Conservation (phyloP, 148 eudicot genomes). For the Fagopyrum homotropicum region DNA sequence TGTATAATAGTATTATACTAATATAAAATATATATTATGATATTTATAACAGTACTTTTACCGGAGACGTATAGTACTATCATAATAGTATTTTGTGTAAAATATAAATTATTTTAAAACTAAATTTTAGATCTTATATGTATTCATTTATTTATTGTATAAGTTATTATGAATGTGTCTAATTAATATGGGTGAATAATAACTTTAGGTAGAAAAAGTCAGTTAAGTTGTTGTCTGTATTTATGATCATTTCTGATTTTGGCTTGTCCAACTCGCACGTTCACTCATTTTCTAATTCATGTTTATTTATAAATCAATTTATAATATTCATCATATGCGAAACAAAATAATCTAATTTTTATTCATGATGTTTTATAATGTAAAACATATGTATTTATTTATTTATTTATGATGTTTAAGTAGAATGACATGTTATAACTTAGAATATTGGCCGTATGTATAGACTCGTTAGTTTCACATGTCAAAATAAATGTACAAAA, state of each 20-base stretch:
- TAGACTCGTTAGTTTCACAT: not conserved
- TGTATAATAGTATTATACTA: too few relatives aligned
- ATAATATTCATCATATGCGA: not conserved
- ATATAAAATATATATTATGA: too few relatives aligned
- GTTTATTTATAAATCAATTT: not conserved
- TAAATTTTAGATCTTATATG: too few relatives aligned
- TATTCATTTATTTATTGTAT: too few relatives aligned
- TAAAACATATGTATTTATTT: not conserved
- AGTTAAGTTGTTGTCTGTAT: conserved; percentile 1
- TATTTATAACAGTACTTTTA: too few relatives aligned
- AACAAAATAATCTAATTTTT: not conserved
- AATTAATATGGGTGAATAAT: not conserved
- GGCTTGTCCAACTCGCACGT: not conserved
- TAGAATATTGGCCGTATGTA: too few relatives aligned
- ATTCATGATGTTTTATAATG: not conserved
- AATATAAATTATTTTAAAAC: too few relatives aligned
- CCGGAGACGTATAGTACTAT: too few relatives aligned
- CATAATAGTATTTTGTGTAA: too few relatives aligned
- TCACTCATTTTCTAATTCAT: not conserved
- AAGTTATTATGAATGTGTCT: not conserved
- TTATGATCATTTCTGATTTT: conserved; percentile 1
- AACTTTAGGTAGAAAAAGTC: conserved; percentile 2
- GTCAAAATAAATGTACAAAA: too few relatives aligned
- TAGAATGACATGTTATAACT: too few relatives aligned
- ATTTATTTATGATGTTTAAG: too few relatives aligned